Evolutionary conservation across 805 yeast species (phyloP).

Genomic region (Candida ficus): DNA sequence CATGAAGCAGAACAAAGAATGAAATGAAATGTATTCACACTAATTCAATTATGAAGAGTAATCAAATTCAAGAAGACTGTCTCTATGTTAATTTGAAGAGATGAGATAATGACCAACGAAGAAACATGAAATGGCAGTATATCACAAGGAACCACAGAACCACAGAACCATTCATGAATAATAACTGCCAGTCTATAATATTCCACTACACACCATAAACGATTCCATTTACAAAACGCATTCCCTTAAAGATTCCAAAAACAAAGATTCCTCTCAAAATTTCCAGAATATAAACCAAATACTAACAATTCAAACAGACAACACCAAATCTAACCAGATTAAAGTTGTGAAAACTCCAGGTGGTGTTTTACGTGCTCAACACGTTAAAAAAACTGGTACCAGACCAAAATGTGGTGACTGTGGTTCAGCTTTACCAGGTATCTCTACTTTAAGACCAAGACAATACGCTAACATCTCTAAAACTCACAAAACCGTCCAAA

Average conservation of each 20-base stretch:
- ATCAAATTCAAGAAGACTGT: no score
- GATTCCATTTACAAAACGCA: neutral
- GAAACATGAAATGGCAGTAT: no score
- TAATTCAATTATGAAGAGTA: no score
- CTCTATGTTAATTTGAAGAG: no score
- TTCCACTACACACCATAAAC: no score
- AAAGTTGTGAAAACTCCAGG: constrained; percentile 99
- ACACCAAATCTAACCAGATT: constrained; percentile 99
- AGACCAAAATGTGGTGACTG: constrained; percentile 84
- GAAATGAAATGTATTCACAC: no score
- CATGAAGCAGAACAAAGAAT: no score
- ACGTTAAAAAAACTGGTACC: constrained; percentile 83
- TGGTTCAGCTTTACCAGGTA: constrained; percentile 76
- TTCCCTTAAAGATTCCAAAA: neutral
- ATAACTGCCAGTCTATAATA: no score
- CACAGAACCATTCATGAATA: no score
- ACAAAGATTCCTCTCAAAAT: neutral
- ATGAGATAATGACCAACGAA: no score
- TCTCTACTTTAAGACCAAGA: constrained; percentile 97
- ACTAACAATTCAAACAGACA: constrained; percentile 54
- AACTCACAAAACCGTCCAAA: constrained; percentile 96
- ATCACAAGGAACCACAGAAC: no score
- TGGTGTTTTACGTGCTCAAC: constrained; percentile 97
- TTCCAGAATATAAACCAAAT: constrained; percentile 2
- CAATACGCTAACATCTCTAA: constrained; percentile 91